phyloP scores from a whole-genome alignment of 179 eudicot species.

The Dionaea muscipula region DNA sequence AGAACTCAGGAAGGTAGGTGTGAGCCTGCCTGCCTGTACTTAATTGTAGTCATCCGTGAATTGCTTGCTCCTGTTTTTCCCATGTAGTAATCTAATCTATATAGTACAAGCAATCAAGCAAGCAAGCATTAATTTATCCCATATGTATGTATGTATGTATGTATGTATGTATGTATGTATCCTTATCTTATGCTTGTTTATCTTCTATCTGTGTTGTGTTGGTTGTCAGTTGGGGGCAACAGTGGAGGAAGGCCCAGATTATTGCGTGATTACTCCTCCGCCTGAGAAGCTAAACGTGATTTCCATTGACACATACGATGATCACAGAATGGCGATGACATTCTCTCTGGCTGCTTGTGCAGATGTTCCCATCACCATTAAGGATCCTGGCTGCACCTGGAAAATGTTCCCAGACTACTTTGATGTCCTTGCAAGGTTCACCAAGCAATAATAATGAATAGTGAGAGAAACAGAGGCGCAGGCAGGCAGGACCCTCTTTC shows the following conservation, averaged over 20 bases:
- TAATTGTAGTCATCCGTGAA: neutral
- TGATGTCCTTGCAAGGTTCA: conserved; percentile 57
- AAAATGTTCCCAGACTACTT: conserved; percentile 96
- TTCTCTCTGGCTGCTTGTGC: conserved; percentile 96
- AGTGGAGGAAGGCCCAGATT: conserved; percentile 93
- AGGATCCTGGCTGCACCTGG: conserved; percentile 84
- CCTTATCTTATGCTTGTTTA: no score
- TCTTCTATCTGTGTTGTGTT: no score
- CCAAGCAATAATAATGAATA: conserved; percentile 69
- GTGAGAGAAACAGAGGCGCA: no score
- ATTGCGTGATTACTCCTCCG: conserved; percentile 90
- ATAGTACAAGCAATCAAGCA: no score
- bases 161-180: no score
- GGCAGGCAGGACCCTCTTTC: no score
- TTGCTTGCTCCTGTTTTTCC: no score
- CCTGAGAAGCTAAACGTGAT: conserved; percentile 74
- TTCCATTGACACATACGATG: conserved; percentile 86
- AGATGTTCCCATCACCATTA: conserved; percentile 90
- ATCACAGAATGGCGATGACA: conserved; percentile 99
- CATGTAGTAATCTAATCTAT: no score
- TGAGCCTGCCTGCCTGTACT: no score
- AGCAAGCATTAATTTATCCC: no score
- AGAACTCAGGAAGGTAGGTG: conserved; percentile 84
- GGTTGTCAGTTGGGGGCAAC: conserved; percentile 85
- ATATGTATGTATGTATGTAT: no score